Conservation (phyloP, 2,329 filamentous ascomycete species). For the Juglanconis oblonga region DNA sequence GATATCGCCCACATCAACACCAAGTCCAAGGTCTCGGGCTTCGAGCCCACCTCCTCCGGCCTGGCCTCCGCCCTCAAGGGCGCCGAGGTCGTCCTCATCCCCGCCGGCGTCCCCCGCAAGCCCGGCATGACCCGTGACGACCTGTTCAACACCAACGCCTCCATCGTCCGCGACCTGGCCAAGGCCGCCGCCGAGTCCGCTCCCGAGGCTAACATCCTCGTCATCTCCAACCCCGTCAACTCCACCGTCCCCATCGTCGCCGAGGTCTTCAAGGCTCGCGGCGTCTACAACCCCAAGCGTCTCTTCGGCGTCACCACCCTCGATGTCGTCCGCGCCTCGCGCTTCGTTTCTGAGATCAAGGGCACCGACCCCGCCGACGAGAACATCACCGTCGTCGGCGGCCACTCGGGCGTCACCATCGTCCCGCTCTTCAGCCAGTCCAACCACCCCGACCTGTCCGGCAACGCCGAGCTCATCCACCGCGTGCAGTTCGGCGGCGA, state of each 20-base stretch:
- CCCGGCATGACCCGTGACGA: conserved; percentile 99
- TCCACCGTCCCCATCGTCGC: conserved; percentile 96
- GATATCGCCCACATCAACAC: conserved; percentile 99
- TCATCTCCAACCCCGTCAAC: conserved; percentile 99
- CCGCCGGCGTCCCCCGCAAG: conserved; percentile 97
- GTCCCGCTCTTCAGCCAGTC: conserved; percentile 96
- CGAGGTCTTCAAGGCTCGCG: conserved; percentile 92
- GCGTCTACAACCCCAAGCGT: conserved; percentile 98
- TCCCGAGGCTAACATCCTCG: conserved; percentile 90
- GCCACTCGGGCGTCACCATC: conserved; percentile 97
- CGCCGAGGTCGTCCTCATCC: conserved; percentile 93
- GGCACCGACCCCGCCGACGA: conserved; percentile 84
- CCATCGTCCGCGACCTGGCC: conserved; percentile 96
- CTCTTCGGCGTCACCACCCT: conserved; percentile 99
- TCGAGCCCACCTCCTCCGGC: conserved; percentile 72
- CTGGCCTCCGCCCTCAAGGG: conserved; percentile 79
- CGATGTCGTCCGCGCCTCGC: conserved; percentile 94
- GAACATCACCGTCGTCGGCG: conserved; percentile 93
- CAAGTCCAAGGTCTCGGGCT: conserved; percentile 90
- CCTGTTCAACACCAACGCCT: conserved; percentile 99
- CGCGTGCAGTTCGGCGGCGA: conserved; percentile 99
- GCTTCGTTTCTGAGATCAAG: conserved; percentile 97
- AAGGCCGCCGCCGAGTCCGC: conserved; percentile 87
- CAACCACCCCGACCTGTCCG: conserved; percentile 77
- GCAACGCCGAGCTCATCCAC: conserved; percentile 77